Evolutionary conservation across 208 protist species (phyloP).

Genomic region (Leishmania turanica): DNA sequence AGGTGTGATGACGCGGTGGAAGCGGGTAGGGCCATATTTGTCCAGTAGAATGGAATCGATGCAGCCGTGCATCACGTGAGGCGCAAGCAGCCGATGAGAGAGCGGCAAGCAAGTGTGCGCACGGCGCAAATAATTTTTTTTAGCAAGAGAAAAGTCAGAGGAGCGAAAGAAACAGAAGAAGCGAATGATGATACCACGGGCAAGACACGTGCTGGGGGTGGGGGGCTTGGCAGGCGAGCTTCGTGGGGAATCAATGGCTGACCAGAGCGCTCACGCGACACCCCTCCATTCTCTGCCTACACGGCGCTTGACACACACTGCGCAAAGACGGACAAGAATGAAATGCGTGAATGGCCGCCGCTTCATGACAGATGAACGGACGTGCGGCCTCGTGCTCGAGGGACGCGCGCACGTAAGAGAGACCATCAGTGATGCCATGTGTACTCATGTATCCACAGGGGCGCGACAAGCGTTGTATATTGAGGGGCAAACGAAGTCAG

Average conservation of each 20-base stretch:
- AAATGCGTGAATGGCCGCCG: background rate
- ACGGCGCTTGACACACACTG: background rate
- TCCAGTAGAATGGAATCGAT: background rate
- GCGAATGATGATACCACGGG: background rate
- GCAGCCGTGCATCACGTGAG: background rate
- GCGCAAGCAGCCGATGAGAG: background rate
- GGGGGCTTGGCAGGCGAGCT: background rate
- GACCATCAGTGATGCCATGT: background rate
- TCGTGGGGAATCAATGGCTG: background rate
- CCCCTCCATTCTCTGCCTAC: background rate
- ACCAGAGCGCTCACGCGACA: background rate
- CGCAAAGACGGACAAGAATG: background rate
- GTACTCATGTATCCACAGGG: background rate
- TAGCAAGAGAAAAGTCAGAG: background rate
- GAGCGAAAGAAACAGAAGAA: conserved; percentile 4
- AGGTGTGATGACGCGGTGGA: background rate
- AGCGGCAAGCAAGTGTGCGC: background rate
- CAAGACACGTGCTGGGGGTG: background rate
- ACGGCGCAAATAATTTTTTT: background rate
- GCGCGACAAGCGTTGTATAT: too few relatives aligned
- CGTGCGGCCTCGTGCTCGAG: background rate
- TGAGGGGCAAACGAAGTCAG: too few relatives aligned
- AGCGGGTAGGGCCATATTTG: background rate
- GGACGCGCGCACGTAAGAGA: background rate
- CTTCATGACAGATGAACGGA: background rate